A percentile compares a stretch with the other conserved stretches of the same genome.
These are phyloP conservation scores for Noccaea caerulescens DNA, from an alignment of 345 rosid genomes.

Conservation along the genomic window DNA sequence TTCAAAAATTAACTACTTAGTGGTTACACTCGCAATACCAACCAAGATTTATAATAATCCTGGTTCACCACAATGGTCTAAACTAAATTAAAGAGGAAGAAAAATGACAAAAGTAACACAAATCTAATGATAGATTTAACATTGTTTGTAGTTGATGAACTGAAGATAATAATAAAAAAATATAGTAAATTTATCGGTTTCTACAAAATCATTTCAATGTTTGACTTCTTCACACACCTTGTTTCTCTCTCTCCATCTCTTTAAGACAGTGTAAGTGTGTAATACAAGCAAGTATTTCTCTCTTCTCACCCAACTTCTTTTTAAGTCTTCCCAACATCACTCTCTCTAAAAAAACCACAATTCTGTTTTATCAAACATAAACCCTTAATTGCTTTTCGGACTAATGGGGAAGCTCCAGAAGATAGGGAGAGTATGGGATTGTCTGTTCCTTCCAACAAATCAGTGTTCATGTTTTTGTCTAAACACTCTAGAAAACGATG, in stretches of 20 bases:
- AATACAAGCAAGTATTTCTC: slow-evolving; percentile 42
- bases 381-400: slow-evolving; percentile 6
- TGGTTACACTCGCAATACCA: slow-evolving; percentile 30
- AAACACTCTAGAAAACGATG: slow-evolving; percentile 47
- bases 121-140: slow-evolving; percentile 39
- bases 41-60: slow-evolving; percentile 16
- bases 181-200: slow-evolving; percentile 36
- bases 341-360: background rate
- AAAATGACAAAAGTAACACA: slow-evolving; percentile 35
- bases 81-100: slow-evolving; percentile 1
- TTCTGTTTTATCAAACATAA: background rate
- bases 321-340: slow-evolving; percentile 19
- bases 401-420: slow-evolving; percentile 61
- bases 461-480: slow-evolving; percentile 69
- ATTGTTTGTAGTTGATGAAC: slow-evolving; percentile 11
- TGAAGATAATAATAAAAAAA: slow-evolving; percentile 37
- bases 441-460: slow-evolving; percentile 53
- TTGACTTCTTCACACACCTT: slow-evolving; percentile 37
- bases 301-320: slow-evolving; percentile 26
- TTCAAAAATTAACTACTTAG: background rate
- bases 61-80: slow-evolving; percentile 24
- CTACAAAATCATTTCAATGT: slow-evolving; percentile 42
- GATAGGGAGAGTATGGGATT: slow-evolving; percentile 56
- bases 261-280: slow-evolving; percentile 43
- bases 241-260: slow-evolving; percentile 20